Evolutionary conservation across 1,139 yeast genomes (phyloP).

Genomic region (Suhomyces chickasaworum): DNA sequence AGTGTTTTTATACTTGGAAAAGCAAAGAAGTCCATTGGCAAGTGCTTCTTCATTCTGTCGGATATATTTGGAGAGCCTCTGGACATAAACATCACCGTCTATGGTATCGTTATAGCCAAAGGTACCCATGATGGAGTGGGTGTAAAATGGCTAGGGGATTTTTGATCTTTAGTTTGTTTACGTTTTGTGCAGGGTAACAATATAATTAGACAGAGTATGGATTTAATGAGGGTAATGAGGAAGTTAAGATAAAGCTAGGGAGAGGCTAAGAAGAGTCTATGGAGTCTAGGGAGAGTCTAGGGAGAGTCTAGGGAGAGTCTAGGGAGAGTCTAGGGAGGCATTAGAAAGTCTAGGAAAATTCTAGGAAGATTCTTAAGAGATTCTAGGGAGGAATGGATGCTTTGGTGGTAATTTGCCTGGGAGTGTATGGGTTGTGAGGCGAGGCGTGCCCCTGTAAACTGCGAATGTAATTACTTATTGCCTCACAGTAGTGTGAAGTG

Average conservation of each 20-base stretch:
- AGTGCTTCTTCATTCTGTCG: slow-evolving; percentile 47
- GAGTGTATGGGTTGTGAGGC: neutral
- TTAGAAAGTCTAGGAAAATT: too few species aligned
- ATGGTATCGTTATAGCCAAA: slow-evolving; percentile 31
- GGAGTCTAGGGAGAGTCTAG: too few species aligned
- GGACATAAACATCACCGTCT: slow-evolving; percentile 48
- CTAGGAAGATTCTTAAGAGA: too few species aligned
- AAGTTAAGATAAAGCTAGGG: too few species aligned
- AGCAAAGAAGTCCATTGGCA: slow-evolving; percentile 48
- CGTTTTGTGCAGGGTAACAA: slow-evolving; percentile 8
- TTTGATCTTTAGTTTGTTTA: slow-evolving; percentile 10
- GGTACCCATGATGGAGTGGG: slow-evolving; percentile 18
- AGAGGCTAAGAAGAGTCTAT: too few species aligned
- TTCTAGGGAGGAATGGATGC: neutral
- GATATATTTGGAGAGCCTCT: slow-evolving; percentile 42
- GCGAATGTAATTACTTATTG: neutral
- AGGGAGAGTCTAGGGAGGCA: too few species aligned
- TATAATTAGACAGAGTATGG: too few species aligned
- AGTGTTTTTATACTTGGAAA: slow-evolving; percentile 34
- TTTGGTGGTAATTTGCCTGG: neutral
- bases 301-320: too few species aligned
- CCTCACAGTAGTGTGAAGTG: neutral
- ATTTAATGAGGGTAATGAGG: too few species aligned
- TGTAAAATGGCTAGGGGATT: neutral
- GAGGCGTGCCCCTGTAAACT: neutral